These are phyloP conservation scores for Perkinsus olseni DNA, from an alignment of 169 alveolate species.

Conservation along the genomic window DNA sequence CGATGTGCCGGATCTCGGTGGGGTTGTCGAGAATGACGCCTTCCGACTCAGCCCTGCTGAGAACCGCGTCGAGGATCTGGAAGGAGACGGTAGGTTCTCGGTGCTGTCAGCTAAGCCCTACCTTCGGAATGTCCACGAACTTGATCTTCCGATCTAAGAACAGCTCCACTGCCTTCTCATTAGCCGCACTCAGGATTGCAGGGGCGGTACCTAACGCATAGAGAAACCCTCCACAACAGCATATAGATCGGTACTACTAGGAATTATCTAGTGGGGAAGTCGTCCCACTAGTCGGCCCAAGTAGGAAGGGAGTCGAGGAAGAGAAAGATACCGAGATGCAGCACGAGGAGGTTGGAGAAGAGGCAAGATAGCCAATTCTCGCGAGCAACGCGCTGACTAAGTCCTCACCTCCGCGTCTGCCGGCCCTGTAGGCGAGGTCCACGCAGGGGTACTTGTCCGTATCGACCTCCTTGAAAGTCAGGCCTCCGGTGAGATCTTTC, in stretches of 20 bases:
- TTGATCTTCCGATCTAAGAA: conserved; percentile 41
- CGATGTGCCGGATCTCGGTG: neutral
- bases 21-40: neutral
- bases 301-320: no score
- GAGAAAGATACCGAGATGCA: no score
- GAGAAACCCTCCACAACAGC: no score
- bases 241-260: no score
- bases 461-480: conserved; percentile 17
- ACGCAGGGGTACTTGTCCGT: conserved; percentile 59
- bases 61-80: neutral
- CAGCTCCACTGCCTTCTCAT: conserved; percentile 58
- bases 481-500: conserved; percentile 25
- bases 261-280: no score
- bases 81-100: neutral
- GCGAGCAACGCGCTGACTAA: no score
- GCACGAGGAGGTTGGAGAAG: no score
- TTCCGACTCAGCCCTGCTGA: neutral
- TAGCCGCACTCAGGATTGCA: conserved; percentile 68
- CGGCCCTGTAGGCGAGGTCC: conserved; percentile 60
- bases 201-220: conserved; percentile 43
- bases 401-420: conserved; percentile 44
- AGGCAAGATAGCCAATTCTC: no score
- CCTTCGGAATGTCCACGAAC: conserved; percentile 39
- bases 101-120: neutral
- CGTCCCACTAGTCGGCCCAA: no score